These are phyloP conservation scores for Maudiozyma humilis DNA, from an alignment of 1,139 yeast genomes.

Conservation along the genomic window DNA sequence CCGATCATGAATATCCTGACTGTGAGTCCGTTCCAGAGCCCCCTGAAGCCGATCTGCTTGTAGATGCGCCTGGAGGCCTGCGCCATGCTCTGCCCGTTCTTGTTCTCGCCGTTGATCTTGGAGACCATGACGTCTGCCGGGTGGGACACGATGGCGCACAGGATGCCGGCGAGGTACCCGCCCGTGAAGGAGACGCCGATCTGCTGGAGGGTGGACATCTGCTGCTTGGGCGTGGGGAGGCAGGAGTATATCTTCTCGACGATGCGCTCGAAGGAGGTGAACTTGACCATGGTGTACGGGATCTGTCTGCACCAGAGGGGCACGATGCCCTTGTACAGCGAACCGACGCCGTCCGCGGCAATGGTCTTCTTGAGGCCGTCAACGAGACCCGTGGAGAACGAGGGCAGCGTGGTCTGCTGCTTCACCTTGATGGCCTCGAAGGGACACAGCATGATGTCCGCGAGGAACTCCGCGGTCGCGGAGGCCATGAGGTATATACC, in stretches of 20 bases:
- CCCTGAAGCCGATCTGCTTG: slow-evolving; percentile 71
- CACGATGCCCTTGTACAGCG: slow-evolving; percentile 75
- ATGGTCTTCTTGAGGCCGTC: slow-evolving; percentile 63
- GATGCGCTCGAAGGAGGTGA: slow-evolving; percentile 84
- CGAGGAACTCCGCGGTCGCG: slow-evolving; percentile 87
- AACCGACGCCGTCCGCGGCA: slow-evolving; percentile 59
- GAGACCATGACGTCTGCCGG: slow-evolving; percentile 98
- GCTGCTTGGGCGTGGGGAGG: slow-evolving; percentile 44
- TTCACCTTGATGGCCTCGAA: slow-evolving; percentile 88
- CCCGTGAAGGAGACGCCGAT: slow-evolving; percentile 90
- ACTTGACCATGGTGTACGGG: slow-evolving; percentile 94
- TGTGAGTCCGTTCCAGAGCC: slow-evolving; percentile 90
- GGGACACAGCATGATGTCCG: slow-evolving; percentile 84
- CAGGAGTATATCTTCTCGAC: slow-evolving; percentile 62
- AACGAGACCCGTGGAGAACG: slow-evolving; percentile 58
- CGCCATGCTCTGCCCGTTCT: slow-evolving; percentile 54
- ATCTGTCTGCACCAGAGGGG: slow-evolving; percentile 94
- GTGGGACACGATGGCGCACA: slow-evolving; percentile 89
- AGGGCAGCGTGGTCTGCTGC: slow-evolving; percentile 83
- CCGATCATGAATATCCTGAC: slow-evolving; percentile 95
- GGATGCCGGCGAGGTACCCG: slow-evolving; percentile 93
- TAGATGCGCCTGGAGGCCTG: slow-evolving; percentile 68
- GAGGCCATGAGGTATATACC: slow-evolving; percentile 73
- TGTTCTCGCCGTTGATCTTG: slow-evolving; percentile 71
- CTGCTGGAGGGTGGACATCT: slow-evolving; percentile 56